Evolutionary conservation across 108 stramenopile species (phyloP).

Genomic region (Craspedostauros australis): DNA sequence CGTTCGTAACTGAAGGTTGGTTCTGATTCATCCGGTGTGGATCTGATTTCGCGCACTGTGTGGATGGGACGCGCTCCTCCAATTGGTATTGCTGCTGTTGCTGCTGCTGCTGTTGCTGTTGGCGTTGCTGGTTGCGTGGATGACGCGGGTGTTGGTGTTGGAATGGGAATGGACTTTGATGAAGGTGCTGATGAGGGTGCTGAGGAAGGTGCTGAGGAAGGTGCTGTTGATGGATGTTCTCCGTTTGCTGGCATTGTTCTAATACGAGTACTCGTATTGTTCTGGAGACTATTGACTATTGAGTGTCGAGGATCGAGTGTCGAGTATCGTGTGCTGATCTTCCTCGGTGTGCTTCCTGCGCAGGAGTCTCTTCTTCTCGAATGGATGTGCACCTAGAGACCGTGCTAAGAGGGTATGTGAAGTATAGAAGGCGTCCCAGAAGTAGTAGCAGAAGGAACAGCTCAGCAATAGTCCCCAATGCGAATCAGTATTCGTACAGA

Average conservation of each 20-base stretch:
- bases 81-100: not conserved
- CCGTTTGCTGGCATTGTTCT: not conserved
- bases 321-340: no score
- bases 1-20: conserved; percentile 41
- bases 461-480: no score
- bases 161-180: not conserved
- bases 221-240: not conserved
- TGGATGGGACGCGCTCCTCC: conserved; percentile 37
- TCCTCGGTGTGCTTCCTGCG: no score
- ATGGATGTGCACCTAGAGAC: no score
- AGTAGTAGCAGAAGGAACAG: no score
- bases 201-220: not conserved
- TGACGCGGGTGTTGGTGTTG: not conserved
- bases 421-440: no score
- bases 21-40: conserved; percentile 46
- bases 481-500: no score
- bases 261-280: no score
- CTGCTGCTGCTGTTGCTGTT: not conserved
- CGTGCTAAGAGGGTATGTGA: no score
- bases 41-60: conserved; percentile 12
- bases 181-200: not conserved
- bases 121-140: not conserved
- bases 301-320: no score
- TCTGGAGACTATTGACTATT: no score
- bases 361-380: no score